Conservation (phyloP, 306 rosid genomes). For the Albizia julibrissin region DNA sequence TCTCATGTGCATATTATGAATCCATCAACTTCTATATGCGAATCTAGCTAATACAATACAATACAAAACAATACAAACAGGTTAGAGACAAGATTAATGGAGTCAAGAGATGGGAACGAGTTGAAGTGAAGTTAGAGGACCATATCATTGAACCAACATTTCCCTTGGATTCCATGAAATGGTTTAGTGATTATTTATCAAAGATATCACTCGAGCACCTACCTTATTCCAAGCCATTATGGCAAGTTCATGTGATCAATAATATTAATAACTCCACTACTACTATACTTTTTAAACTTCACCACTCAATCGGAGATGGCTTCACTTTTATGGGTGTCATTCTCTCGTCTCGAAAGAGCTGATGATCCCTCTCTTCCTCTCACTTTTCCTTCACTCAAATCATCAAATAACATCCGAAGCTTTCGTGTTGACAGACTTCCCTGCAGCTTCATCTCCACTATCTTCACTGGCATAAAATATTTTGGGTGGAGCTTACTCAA, state of each 20-base stretch:
- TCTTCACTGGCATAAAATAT: neutral
- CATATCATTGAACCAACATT: neutral
- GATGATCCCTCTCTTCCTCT: neutral
- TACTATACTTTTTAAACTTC: neutral
- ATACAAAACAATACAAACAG: too few relatives aligned
- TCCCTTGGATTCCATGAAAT: neutral
- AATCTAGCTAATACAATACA: too few relatives aligned
- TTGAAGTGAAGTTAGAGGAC: constrained; percentile 6
- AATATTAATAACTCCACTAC: neutral
- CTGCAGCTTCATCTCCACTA: neutral
- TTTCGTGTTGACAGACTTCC: neutral
- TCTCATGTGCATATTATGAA: too few relatives aligned
- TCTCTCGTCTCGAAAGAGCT: constrained; percentile 10
- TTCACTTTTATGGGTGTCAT: neutral
- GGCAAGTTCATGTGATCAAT: neutral
- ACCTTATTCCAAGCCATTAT: constrained; percentile 12
- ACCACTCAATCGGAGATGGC: constrained; percentile 14
- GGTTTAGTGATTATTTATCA: neutral
- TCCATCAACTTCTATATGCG: too few relatives aligned
- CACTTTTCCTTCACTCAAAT: neutral
- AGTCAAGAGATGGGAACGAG: neutral
- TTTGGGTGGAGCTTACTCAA: constrained; percentile 23
- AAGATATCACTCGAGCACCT: neutral
- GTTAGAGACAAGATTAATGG: neutral
- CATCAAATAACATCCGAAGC: neutral